Conservation (phyloP, 768 basidiomycete species). For the Gautieria morchelliformis region DNA sequence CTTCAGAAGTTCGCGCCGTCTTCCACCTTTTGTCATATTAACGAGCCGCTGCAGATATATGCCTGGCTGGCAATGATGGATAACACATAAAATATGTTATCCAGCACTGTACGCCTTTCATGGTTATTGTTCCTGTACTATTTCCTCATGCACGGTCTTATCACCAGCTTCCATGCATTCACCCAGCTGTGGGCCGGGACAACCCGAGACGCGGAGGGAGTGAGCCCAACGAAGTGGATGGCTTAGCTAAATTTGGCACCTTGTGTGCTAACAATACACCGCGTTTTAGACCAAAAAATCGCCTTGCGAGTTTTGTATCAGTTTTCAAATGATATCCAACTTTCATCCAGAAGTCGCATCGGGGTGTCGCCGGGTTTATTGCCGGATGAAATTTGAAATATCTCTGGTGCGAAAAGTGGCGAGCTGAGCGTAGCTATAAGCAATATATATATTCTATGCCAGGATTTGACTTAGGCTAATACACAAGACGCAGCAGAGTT, state of each 20-base stretch:
- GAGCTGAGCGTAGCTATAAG: too few species aligned
- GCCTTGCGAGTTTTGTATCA: too few species aligned
- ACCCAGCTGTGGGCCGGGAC: conserved; percentile 32
- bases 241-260: neutral
- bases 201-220: conserved; percentile 19
- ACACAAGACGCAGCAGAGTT: too few species aligned
- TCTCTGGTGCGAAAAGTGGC: too few species aligned
- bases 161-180: conserved; percentile 17
- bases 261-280: neutral
- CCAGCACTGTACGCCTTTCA: neutral
- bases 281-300: too few species aligned
- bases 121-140: neutral
- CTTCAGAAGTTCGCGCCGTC: conserved; percentile 11
- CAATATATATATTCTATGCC: too few species aligned
- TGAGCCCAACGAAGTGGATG: conserved; percentile 12
- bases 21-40: neutral
- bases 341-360: too few species aligned
- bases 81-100: neutral
- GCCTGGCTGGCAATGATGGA: neutral
- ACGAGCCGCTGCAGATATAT: conserved; percentile 10
- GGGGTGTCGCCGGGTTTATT: too few species aligned
- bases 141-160: neutral
- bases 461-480: too few species aligned
- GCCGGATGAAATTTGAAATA: too few species aligned
- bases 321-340: too few species aligned